These are phyloP conservation scores for Apiospora aurea DNA, from an alignment of 2,329 filamentous ascomycete species.

Conservation along the genomic window DNA sequence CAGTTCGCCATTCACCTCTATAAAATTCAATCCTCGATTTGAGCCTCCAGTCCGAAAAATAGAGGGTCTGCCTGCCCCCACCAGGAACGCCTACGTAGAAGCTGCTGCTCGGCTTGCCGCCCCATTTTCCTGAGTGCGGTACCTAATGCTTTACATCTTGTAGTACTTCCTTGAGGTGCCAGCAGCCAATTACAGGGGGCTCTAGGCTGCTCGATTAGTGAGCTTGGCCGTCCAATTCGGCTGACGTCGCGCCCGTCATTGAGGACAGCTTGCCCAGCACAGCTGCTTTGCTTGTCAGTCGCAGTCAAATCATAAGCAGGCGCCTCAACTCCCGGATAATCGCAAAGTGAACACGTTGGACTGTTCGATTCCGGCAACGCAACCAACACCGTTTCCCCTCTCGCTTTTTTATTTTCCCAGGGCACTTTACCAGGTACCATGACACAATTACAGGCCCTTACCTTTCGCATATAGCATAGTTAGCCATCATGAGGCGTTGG, in stretches of 20 bases:
- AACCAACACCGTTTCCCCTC: background rate
- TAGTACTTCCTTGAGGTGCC: background rate
- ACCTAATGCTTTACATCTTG: background rate
- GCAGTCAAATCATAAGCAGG: constrained; percentile 1
- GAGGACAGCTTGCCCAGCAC: constrained; percentile 29
- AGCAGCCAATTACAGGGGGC: background rate
- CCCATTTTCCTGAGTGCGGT: background rate
- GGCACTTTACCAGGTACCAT: constrained; percentile 37
- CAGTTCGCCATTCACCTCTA: background rate
- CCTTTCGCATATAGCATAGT: constrained; percentile 42
- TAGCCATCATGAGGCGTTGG: constrained; percentile 41
- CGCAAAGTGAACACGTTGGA: constrained; percentile 19
- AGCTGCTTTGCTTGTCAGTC: constrained; percentile 4
- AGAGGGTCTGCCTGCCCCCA: constrained; percentile 16
- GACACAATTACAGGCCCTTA: constrained; percentile 37
- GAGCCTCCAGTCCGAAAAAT: constrained; percentile 8
- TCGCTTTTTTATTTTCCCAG: background rate
- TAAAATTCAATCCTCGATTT: background rate
- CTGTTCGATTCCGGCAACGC: constrained; percentile 3
- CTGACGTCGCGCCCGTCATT: constrained; percentile 23
- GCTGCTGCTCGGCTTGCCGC: background rate
- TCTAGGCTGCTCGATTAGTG: background rate
- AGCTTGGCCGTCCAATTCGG: constrained; percentile 6
- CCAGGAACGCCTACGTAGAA: background rate
- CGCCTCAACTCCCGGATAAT: constrained; percentile 11